Evolutionary conservation across 108 stramenopile species (phyloP).

Genomic region (Aurantiochytrium sp.): DNA sequence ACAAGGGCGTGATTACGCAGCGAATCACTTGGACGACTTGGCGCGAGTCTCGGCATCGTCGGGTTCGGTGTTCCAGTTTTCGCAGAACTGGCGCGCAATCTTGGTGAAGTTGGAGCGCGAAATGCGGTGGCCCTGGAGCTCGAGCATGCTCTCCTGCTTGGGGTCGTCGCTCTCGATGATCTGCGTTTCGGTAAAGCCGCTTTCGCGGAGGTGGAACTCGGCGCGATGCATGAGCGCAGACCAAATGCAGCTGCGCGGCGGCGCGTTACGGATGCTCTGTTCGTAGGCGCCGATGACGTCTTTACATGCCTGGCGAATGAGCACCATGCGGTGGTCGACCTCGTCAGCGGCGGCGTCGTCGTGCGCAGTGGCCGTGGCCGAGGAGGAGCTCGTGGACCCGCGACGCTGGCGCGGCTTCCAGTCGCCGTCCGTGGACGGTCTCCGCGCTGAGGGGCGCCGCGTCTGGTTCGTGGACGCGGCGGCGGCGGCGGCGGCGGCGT

Average conservation of each 20-base stretch:
- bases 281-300: neutral
- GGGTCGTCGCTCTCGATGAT: neutral
- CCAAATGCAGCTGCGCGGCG: conserved; percentile 11
- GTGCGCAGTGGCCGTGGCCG: neutral
- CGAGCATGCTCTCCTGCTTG: neutral
- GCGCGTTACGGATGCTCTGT: neutral
- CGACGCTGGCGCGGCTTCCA: neutral
- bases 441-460: neutral
- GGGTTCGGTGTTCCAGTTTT: neutral
- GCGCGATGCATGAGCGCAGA: conserved; percentile 23
- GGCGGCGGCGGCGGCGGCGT: neutral
- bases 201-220: conserved; percentile 16
- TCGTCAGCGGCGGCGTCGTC: neutral
- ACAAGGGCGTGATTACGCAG: too few relatives aligned
- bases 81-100: conserved; percentile 28
- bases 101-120: conserved; percentile 27
- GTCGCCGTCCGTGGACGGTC: neutral
- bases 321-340: neutral
- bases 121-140: neutral
- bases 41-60: neutral
- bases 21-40: too few relatives aligned
- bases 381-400: neutral
- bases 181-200: neutral
- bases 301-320: neutral
- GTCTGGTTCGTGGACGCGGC: neutral